A percentile compares a stretch with the other conserved stretches of the same genome.
Conservation (phyloP, 78 protist genomes). For the Speleostelium caveatum region DNA sequence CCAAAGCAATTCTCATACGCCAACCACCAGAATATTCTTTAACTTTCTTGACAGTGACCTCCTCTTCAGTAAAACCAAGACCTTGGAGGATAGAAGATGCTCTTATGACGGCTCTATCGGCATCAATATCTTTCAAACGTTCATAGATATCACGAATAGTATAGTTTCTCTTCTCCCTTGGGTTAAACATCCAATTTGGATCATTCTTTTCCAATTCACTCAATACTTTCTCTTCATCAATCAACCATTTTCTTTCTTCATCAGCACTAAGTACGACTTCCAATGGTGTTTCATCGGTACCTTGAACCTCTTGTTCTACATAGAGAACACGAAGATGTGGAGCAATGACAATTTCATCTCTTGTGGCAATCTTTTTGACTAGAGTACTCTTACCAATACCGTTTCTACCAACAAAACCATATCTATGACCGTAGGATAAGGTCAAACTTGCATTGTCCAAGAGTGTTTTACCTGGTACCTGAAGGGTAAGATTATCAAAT, state of each 20-base stretch:
- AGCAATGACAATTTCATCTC: conserved; percentile 84
- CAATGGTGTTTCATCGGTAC: conserved; percentile 85
- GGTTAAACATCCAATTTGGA: conserved; percentile 57
- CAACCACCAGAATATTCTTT: conserved; percentile 95
- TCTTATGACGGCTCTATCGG: conserved; percentile 79
- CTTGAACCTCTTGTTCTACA: conserved; percentile 94
- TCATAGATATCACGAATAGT: conserved; percentile 78
- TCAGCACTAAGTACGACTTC: conserved; percentile 90
- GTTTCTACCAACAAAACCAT: conserved; percentile 96
- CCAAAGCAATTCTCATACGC: conserved; percentile 97
- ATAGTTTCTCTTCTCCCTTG: conserved; percentile 76
- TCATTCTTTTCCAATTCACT: conserved; percentile 38
- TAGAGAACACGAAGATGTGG: conserved; percentile 86
- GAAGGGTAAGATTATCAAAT: conserved; percentile 69
- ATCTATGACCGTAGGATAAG: conserved; percentile 78
- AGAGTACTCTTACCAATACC: conserved; percentile 97
- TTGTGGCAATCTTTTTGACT: conserved; percentile 85
- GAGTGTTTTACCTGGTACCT: conserved; percentile 82
- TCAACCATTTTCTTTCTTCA: conserved; percentile 82
- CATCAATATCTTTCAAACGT: conserved; percentile 81
- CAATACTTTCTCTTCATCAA: conserved; percentile 80
- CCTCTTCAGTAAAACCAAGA: conserved; percentile 89
- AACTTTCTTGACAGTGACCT: conserved; percentile 50
- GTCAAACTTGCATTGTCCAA: conserved; percentile 67
- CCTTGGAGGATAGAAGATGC: conserved; percentile 84